Evolutionary conservation across 306 rosid genomes (phyloP).

Genomic region (Alnus rubra): DNA sequence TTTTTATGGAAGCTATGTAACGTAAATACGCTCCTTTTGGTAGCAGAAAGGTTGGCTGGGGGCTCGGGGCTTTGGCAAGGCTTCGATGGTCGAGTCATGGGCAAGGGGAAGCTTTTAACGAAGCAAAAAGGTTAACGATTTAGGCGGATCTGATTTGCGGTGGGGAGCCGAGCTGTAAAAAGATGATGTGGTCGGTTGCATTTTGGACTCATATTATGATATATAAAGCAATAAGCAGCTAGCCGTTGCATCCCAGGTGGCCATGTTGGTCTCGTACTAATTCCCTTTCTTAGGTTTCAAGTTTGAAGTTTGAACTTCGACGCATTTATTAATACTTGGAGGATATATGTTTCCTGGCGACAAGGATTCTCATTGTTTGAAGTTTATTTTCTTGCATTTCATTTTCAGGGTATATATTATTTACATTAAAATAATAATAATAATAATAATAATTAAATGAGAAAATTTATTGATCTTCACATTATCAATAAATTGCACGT

Average conservation of each 20-base stretch:
- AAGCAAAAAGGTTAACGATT: constrained; percentile 32
- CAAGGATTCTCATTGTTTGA: too few relatives aligned
- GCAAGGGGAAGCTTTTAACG: constrained; percentile 31
- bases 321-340: neutral
- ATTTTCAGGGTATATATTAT: too few relatives aligned
- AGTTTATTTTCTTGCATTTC: too few relatives aligned
- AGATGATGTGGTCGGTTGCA: constrained; percentile 52
- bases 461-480: too few relatives aligned
- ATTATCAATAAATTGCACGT: too few relatives aligned
- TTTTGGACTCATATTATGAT: constrained; percentile 9
- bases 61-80: neutral
- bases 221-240: constrained; percentile 31
- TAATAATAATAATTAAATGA: too few relatives aligned
- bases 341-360: too few relatives aligned
- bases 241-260: constrained; percentile 52
- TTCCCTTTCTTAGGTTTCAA: neutral
- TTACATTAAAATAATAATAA: too few relatives aligned
- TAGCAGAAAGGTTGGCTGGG: constrained; percentile 9
- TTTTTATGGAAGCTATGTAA: constrained; percentile 21
- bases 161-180: constrained; percentile 59
- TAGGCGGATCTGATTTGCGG: constrained; percentile 15
- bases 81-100: neutral
- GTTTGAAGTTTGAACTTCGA: constrained; percentile 7
- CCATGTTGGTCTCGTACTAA: neutral
- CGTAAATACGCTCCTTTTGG: neutral